A percentile compares a stretch with the other conserved stretches of the same genome.
Evolutionary conservation across 495 filamentous ascomycete genomes (phyloP).

Genomic region (Penicillium parvum): DNA sequence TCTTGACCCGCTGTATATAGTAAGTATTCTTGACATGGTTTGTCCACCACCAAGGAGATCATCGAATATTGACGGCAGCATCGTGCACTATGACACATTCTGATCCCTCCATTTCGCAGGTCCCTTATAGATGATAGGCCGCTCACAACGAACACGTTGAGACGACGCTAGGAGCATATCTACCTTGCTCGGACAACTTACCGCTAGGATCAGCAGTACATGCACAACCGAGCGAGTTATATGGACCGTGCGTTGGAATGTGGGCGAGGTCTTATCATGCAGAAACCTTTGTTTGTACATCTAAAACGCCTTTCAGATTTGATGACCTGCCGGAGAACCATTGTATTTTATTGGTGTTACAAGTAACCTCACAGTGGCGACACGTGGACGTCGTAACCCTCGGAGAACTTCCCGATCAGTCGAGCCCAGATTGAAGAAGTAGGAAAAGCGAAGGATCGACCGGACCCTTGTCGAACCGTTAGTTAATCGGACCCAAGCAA

Average conservation of each 20-base stretch:
- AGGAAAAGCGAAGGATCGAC: constrained; percentile 6
- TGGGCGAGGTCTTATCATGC: not conserved
- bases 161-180: not conserved
- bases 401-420: constrained; percentile 4
- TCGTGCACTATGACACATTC: too few relatives aligned
- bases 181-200: not conserved
- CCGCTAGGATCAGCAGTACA: not conserved
- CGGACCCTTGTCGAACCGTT: constrained; percentile 13
- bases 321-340: too few relatives aligned
- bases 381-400: not conserved
- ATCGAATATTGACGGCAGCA: too few relatives aligned
- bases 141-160: not conserved
- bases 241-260: constrained; percentile 6
- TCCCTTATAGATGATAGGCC: too few relatives aligned
- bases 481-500: constrained; percentile 11
- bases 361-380: not conserved
- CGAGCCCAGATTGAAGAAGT: constrained; percentile 3
- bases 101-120: too few relatives aligned
- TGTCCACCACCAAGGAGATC: too few relatives aligned
- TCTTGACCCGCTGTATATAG: not conserved
- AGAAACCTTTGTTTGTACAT: not conserved
- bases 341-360: too few relatives aligned
- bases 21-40: too few relatives aligned
- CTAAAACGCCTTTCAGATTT: too few relatives aligned
- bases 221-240: too few relatives aligned